Percentiles rank a stretch among this genome's conserved stretches.
These are phyloP conservation scores for Sarcocystis neurona DNA, from an alignment of 169 alveolate species.

Conservation along the genomic window DNA sequence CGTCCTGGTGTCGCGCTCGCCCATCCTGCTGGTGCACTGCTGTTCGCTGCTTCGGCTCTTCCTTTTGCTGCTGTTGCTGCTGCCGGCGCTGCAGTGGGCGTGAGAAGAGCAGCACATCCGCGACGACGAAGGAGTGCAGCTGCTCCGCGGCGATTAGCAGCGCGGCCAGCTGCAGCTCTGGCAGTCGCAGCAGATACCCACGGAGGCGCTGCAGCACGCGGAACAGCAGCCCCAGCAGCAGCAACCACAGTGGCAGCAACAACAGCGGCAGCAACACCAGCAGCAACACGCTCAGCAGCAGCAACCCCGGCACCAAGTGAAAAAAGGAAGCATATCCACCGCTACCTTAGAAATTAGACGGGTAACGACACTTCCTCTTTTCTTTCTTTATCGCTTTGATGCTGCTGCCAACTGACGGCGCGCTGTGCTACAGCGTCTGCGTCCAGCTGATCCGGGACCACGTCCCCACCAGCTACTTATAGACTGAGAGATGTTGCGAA, in stretches of 20 bases:
- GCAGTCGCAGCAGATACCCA: neutral
- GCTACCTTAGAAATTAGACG: too few species aligned
- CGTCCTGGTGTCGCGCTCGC: neutral
- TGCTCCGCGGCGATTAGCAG: slow-evolving; percentile 52
- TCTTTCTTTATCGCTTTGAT: too few species aligned
- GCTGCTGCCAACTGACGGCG: too few species aligned
- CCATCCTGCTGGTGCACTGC: too few species aligned
- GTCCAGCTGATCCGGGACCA: too few species aligned
- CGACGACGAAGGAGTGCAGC: slow-evolving; percentile 51
- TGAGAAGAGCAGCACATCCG: slow-evolving; percentile 39
- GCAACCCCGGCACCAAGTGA: neutral
- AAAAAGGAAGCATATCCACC: neutral
- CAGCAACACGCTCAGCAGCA: neutral
- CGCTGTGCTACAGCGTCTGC: too few species aligned
- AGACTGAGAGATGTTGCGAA: too few species aligned
- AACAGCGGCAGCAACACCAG: neutral
- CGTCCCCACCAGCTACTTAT: too few species aligned
- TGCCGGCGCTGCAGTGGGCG: neutral
- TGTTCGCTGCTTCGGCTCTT: too few species aligned
- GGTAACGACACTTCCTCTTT: too few species aligned
- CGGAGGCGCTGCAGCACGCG: slow-evolving; percentile 38
- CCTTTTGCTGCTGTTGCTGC: too few species aligned
- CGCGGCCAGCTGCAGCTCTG: slow-evolving; percentile 41
- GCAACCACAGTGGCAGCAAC: neutral
- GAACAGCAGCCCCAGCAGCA: slow-evolving; percentile 29